phyloP scores from a whole-genome alignment of 805 yeast species.

The Pichia cabralensis region DNA sequence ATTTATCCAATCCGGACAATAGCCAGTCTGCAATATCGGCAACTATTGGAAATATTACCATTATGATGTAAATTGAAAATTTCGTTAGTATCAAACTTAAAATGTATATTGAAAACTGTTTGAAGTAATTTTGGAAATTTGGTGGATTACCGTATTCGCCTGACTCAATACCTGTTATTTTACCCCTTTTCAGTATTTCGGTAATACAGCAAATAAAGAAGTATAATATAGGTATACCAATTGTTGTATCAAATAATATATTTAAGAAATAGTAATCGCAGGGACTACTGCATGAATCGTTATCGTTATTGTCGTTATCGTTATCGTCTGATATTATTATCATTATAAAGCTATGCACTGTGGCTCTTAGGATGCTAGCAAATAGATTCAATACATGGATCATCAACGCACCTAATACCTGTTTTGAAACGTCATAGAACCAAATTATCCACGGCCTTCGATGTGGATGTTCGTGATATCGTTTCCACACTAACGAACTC shows the following conservation, averaged over 20 bases:
- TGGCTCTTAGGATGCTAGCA: constrained; percentile 58
- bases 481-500: constrained; percentile 61
- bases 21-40: constrained; percentile 65
- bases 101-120: constrained; percentile 64
- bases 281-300: constrained; percentile 36
- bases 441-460: constrained; percentile 83
- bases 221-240: constrained; percentile 83
- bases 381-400: constrained; percentile 71
- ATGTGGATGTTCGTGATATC: constrained; percentile 68
- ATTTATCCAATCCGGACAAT: constrained; percentile 72
- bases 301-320: neutral
- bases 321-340: constrained; percentile 13
- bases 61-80: constrained; percentile 42
- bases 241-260: constrained; percentile 81
- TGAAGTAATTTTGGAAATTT: constrained; percentile 49
- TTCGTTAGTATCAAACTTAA: constrained; percentile 52
- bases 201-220: constrained; percentile 15
- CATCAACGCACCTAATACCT: constrained; percentile 76
- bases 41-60: constrained; percentile 54
- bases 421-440: constrained; percentile 85
- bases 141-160: constrained; percentile 65
- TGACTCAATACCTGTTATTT: constrained; percentile 36
- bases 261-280: constrained; percentile 94
- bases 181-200: neutral
- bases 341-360: too few species aligned